phyloP scores from a whole-genome alignment of 1,284 basidiomycete species.

The Irpex sp. region DNA sequence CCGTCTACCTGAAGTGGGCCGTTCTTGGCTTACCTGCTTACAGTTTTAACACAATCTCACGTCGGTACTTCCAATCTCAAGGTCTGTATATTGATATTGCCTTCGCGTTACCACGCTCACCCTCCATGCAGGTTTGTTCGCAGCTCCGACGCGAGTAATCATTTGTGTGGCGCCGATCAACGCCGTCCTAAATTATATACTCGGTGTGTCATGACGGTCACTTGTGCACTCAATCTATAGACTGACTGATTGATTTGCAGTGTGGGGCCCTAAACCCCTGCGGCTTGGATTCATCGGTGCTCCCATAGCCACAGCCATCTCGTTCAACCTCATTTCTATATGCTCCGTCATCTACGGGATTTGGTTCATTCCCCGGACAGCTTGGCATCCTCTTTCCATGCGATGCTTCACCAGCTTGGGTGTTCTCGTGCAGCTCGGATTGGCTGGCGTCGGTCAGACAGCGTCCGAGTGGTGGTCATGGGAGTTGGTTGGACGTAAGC shows the following conservation, averaged over 20 bases:
- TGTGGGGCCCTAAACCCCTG: conserved; percentile 86
- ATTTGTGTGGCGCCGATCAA: conserved; percentile 91
- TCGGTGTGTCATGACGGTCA: conserved; percentile 58
- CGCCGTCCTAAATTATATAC: conserved; percentile 83
- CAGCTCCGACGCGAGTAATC: conserved; percentile 89
- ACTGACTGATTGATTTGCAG: conserved; percentile 40
- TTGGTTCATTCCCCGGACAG: conserved; percentile 79
- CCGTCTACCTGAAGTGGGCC: conserved; percentile 82
- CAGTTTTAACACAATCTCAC: conserved; percentile 77
- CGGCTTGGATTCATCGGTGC: conserved; percentile 94
- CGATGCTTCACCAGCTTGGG: conserved; percentile 79
- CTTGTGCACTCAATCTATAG: neutral
- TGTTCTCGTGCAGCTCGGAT: conserved; percentile 77
- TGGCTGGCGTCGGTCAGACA: conserved; percentile 80
- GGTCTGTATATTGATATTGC: conserved; percentile 43
- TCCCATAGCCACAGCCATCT: conserved; percentile 90
- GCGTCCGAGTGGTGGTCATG: conserved; percentile 94
- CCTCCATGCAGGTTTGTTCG: conserved; percentile 71
- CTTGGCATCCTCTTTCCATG: conserved; percentile 86
- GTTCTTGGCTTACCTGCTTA: conserved; percentile 92
- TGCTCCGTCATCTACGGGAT: conserved; percentile 80
- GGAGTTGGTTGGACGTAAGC: conserved; percentile 77
- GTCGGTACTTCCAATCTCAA: conserved; percentile 92
- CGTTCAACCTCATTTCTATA: conserved; percentile 87
- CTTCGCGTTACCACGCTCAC: conserved; percentile 1